phyloP scores from a whole-genome alignment of 345 rosid genomes.

The Arabis alpina region DNA sequence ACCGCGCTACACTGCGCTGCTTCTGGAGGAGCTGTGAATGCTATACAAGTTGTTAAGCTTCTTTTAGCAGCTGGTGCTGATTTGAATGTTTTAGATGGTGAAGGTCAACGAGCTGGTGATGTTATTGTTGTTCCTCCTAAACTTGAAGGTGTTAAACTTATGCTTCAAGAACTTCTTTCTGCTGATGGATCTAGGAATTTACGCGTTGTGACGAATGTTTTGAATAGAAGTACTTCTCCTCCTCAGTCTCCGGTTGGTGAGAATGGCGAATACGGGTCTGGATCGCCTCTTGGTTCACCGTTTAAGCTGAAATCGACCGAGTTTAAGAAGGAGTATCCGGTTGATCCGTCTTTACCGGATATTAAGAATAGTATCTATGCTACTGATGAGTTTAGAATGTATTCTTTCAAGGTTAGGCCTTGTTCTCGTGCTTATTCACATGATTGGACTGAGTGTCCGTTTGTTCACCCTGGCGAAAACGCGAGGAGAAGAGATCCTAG shows the following conservation, averaged over 20 bases:
- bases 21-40: slow-evolving; percentile 83
- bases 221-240: slow-evolving; percentile 59
- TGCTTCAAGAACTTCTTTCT: slow-evolving; percentile 73
- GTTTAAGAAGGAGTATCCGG: slow-evolving; percentile 86
- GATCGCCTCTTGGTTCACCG: slow-evolving; percentile 58
- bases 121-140: slow-evolving; percentile 83
- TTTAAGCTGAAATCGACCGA: slow-evolving; percentile 45
- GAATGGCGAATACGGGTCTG: slow-evolving; percentile 58
- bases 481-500: slow-evolving; percentile 98
- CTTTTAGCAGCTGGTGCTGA: slow-evolving; percentile 89
- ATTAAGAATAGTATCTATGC: slow-evolving; percentile 93
- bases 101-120: slow-evolving; percentile 74
- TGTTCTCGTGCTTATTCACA: slow-evolving; percentile 97
- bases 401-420: slow-evolving; percentile 91
- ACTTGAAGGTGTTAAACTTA: slow-evolving; percentile 54
- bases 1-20: slow-evolving; percentile 98
- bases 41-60: slow-evolving; percentile 71
- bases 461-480: slow-evolving; percentile 96
- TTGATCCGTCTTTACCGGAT: slow-evolving; percentile 94
- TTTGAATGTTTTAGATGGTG: slow-evolving; percentile 60
- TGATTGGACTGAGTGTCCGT: slow-evolving; percentile 99
- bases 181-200: slow-evolving; percentile 57
- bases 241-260: slow-evolving; percentile 64
- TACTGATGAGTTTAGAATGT: slow-evolving; percentile 95
- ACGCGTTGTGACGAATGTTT: slow-evolving; percentile 51